phyloP scores from a whole-genome alignment of 179 eudicot species.

The Spergularia azorica region DNA sequence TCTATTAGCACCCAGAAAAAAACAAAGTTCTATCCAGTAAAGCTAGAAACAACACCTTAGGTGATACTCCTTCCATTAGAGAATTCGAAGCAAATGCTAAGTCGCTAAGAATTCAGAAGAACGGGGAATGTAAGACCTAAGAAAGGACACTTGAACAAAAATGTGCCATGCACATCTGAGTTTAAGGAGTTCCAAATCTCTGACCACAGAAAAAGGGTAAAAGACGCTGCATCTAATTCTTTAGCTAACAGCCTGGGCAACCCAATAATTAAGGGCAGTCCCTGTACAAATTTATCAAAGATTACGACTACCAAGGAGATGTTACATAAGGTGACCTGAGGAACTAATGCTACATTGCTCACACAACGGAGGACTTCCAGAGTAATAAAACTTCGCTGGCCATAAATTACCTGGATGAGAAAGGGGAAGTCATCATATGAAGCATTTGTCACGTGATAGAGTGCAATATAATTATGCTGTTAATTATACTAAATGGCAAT shows the following conservation, averaged over 20 bases:
- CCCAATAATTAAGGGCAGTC: constrained; percentile 19
- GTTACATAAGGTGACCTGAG: constrained; percentile 17
- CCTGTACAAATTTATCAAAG: constrained; percentile 29
- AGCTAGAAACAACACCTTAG: neutral
- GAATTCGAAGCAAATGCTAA: too few relatives aligned
- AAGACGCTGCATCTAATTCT: constrained; percentile 10
- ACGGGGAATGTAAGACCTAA: too few relatives aligned
- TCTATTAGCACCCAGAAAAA: neutral
- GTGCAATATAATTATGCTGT: too few relatives aligned
- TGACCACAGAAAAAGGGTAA: neutral
- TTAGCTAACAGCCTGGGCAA: constrained; percentile 19
- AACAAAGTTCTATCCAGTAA: too few relatives aligned
- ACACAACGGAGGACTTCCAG: constrained; percentile 16
- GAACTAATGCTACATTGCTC: constrained; percentile 23
- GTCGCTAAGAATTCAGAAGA: too few relatives aligned
- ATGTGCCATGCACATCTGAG: too few relatives aligned
- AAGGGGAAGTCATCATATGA: neutral
- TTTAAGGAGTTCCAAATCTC: neutral
- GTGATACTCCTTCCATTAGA: too few relatives aligned
- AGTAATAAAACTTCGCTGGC: constrained; percentile 5
- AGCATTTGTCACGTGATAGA: neutral
- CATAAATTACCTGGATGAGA: constrained; percentile 12
- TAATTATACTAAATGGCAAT: too few relatives aligned
- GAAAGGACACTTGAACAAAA: too few relatives aligned
- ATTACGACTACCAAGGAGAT: neutral